Base-by-base conservation (phyloP, 139 green algal genomes). In the Coccomyxa sp. region DNA sequence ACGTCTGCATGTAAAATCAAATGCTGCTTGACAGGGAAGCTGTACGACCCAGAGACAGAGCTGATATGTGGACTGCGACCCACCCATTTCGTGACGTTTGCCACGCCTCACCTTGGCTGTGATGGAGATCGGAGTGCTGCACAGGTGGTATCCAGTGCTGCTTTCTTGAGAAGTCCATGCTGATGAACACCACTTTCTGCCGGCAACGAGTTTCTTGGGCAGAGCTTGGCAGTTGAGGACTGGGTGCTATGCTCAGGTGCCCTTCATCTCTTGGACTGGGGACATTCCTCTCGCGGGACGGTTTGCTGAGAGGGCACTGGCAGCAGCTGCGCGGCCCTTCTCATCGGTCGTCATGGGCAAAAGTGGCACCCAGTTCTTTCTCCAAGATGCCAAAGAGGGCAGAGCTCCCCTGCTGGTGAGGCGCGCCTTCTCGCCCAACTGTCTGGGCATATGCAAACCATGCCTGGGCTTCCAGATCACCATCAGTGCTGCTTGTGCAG, bases 41-140 rank as follows among this genome's bases (percentile, higher is more conserved):
- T 95, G 30, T 97, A 89, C 81, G 81, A 93, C 79, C 82, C 86
- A 0, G 21, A 51, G 13, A 89, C 76, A 0, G 75, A 83, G 17
- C 83, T 75, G 9, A 86, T 97, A 3, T 86, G 81, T 38, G 91
- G 92, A 0, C 84, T 98, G 75, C 27, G 79, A 25, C 93, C 94
- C 18, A 76, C 28, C 15, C 94, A 97, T 87, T 97, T 94, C 83
- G 80, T 97, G 18, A 91, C 87, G 0, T 80, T 98, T 63, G 94
- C 94, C 17, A 96, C 94, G 0, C 95, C 95, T 0, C 94, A 97
- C 85, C 76, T 94, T 71, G 95, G 94, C 15, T 97, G 93, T 83
- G 91, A 93, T 38, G 86, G 79, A 7, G 82, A 90, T 11, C n/a
- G 17, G 28, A 86, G 88, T 17, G 79, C 91, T 13, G 86, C 92